These are phyloP conservation scores for Petunia axillaris DNA, from an alignment of 257 asterid genomes.

Conservation along the genomic window DNA sequence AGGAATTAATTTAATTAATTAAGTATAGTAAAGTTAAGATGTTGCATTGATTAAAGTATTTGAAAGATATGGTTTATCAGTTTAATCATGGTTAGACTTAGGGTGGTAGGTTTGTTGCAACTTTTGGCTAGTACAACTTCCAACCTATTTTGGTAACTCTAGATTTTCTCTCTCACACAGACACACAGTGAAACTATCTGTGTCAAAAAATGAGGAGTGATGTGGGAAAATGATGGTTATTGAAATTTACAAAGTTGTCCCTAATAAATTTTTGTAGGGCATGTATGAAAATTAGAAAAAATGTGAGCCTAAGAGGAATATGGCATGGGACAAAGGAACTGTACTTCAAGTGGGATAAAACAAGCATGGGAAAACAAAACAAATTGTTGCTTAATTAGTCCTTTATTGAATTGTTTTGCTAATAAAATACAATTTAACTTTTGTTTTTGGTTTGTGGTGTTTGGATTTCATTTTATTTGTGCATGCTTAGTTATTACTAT, in stretches of 20 bases:
- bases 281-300: neutral
- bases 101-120: constrained; percentile 26
- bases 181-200: neutral
- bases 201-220: neutral
- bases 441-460: too few species aligned
- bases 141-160: neutral
- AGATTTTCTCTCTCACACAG: neutral
- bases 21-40: constrained; percentile 1
- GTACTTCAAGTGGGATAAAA: neutral
- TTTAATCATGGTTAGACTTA: constrained; percentile 7
- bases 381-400: neutral
- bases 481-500: too few species aligned
- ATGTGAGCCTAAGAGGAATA: neutral
- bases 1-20: neutral
- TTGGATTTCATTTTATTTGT: too few species aligned
- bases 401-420: neutral
- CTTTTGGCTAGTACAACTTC: neutral
- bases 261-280: neutral
- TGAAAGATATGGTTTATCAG: constrained; percentile 19
- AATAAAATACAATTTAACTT: too few species aligned
- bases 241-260: neutral
- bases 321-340: neutral
- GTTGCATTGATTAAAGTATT: neutral
- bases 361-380: neutral
- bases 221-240: neutral